A percentile compares a stretch with the other conserved stretches of the same genome.
phyloP scores from a whole-genome alignment of 2,329 filamentous ascomycete species.

The Fusarium veterinarium region DNA sequence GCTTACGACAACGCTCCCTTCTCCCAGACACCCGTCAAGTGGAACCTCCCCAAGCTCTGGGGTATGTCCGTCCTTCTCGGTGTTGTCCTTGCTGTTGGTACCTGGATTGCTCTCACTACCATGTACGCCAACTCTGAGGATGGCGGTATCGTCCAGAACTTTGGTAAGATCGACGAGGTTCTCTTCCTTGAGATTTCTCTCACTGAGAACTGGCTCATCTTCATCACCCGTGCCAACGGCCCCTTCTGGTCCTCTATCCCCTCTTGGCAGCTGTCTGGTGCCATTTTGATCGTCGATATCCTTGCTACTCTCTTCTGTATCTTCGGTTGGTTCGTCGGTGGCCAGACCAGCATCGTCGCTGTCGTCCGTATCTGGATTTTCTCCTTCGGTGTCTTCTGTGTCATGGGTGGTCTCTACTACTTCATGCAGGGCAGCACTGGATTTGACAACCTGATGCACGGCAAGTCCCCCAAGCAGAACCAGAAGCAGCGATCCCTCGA shows the following conservation, averaged over 20 bases:
- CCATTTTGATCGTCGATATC: slow-evolving; percentile 84
- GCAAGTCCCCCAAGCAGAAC: slow-evolving; percentile 83
- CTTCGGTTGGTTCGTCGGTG: slow-evolving; percentile 83
- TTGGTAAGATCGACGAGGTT: slow-evolving; percentile 82
- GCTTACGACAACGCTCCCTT: slow-evolving; percentile 93
- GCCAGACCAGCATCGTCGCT: slow-evolving; percentile 80
- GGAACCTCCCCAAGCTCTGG: slow-evolving; percentile 95
- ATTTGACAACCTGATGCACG: slow-evolving; percentile 95
- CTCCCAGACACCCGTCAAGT: slow-evolving; percentile 89
- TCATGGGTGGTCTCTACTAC: slow-evolving; percentile 80
- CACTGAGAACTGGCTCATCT: slow-evolving; percentile 96
- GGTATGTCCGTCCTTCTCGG: slow-evolving; percentile 90
- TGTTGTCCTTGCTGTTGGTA: slow-evolving; percentile 82
- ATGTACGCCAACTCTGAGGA: slow-evolving; percentile 77
- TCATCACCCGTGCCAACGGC: slow-evolving; percentile 93
- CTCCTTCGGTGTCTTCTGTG: slow-evolving; percentile 88
- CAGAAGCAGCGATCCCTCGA: slow-evolving; percentile 87
- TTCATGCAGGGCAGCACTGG: slow-evolving; percentile 82
- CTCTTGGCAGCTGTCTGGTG: slow-evolving; percentile 84
- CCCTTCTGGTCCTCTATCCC: slow-evolving; percentile 92
- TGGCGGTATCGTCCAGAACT: slow-evolving; percentile 91
- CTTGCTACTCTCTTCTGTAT: slow-evolving; percentile 87
- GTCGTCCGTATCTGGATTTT: slow-evolving; percentile 92
- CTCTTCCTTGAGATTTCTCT: slow-evolving; percentile 91
- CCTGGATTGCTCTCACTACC: slow-evolving; percentile 90